Conservation (phyloP, 805 yeast genomes). For the Yamadazyma sp. region DNA sequence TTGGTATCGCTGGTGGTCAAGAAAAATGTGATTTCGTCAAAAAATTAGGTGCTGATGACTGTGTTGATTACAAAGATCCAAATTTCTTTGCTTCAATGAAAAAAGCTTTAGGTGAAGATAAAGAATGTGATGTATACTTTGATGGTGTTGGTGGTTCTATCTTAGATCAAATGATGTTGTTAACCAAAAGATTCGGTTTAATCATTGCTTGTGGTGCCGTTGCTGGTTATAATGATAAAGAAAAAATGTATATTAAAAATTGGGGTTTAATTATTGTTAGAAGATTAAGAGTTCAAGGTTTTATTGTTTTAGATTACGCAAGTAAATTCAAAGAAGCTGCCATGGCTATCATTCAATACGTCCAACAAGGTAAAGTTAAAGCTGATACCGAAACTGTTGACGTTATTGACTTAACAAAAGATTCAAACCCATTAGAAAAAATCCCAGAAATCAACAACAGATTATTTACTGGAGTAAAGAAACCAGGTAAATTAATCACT, state of each 20-base stretch:
- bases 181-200: slow-evolving; percentile 19
- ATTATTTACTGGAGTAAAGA: slow-evolving; percentile 43
- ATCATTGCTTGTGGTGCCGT: slow-evolving; percentile 30
- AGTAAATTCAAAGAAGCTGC: slow-evolving; percentile 12
- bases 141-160: slow-evolving; percentile 25
- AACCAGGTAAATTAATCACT: slow-evolving; percentile 50
- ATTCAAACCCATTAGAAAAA: slow-evolving; percentile 26
- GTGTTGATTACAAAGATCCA: slow-evolving; percentile 51
- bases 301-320: slow-evolving; percentile 18
- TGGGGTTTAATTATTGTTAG: slow-evolving; percentile 23
- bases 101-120: slow-evolving; percentile 28
- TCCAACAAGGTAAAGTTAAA: slow-evolving; percentile 17
- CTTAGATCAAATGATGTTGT: slow-evolving; percentile 15
- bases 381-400: slow-evolving; percentile 14
- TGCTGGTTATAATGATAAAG: slow-evolving; percentile 30
- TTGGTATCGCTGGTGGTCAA: slow-evolving; percentile 31
- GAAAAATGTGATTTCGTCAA: slow-evolving; percentile 55
- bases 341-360: slow-evolving; percentile 11
- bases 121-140: slow-evolving; percentile 34
- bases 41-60: slow-evolving; percentile 50
- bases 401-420: slow-evolving; percentile 30
- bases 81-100: slow-evolving; percentile 15
- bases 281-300: slow-evolving; percentile 20
- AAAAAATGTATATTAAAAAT: slow-evolving; percentile 14
- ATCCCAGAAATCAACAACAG: slow-evolving; percentile 49